Evolutionary conservation across 768 basidiomycete species (phyloP).

Genomic region (Podaxis carcinomalis): DNA sequence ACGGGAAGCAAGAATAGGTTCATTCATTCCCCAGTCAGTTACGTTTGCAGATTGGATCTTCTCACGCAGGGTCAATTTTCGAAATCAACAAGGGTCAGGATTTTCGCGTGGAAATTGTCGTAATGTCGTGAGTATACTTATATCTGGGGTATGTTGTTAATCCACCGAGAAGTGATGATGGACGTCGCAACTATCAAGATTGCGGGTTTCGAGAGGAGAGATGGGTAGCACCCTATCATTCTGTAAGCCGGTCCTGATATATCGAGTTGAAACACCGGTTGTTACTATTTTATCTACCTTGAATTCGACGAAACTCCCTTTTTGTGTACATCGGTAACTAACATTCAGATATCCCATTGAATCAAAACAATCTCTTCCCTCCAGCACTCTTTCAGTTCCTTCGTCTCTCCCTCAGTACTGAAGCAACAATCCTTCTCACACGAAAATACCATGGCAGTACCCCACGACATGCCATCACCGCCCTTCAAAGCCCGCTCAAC

Average conservation of each 20-base stretch:
- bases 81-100: background rate
- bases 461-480: slow-evolving; percentile 85
- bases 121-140: background rate
- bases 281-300: no score
- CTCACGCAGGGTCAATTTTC: background rate
- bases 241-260: no score
- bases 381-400: slow-evolving; percentile 49
- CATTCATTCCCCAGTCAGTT: background rate
- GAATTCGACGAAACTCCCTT: background rate
- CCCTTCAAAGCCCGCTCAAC: slow-evolving; percentile 54
- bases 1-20: background rate
- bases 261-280: background rate
- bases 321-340: background rate
- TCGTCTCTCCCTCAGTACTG: slow-evolving; percentile 33
- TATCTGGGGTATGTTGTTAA: background rate
- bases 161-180: background rate
- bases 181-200: background rate
- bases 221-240: no score
- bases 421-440: slow-evolving; percentile 76
- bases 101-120: background rate
- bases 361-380: slow-evolving; percentile 71
- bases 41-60: background rate
- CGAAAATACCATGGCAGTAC: slow-evolving; percentile 85
- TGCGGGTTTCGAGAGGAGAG: no score
- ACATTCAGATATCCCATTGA: slow-evolving; percentile 66